These are phyloP conservation scores for Ligustrum vulgare DNA, from an alignment of 257 asterid species.

Conservation along the genomic window DNA sequence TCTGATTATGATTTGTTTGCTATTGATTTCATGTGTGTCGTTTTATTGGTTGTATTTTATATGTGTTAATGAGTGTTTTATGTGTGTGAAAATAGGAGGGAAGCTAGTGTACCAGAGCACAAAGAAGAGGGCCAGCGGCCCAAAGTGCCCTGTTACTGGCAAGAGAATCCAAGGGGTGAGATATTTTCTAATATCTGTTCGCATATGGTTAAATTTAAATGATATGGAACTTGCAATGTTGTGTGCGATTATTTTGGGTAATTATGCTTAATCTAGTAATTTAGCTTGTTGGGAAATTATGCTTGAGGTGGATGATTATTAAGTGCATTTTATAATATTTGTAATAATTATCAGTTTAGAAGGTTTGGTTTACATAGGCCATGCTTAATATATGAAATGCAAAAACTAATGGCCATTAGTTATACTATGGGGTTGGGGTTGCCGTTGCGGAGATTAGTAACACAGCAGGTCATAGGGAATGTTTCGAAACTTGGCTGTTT, in stretches of 20 bases:
- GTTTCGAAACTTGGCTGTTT: not conserved
- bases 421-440: not conserved
- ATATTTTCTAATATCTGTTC: not conserved
- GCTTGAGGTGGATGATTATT: not conserved
- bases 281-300: not conserved
- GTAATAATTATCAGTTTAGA: not conserved
- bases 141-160: constrained; percentile 84
- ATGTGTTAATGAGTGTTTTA: not conserved
- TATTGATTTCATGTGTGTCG: not conserved
- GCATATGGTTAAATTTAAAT: not conserved
- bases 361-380: not conserved
- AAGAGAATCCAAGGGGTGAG: constrained; percentile 85
- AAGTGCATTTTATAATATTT: not conserved
- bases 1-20: not conserved
- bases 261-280: not conserved
- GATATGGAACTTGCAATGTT: not conserved
- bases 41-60: not conserved
- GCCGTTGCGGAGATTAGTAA: not conserved
- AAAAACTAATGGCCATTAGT: not conserved
- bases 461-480: not conserved
- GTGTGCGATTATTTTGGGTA: not conserved
- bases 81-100: constrained; percentile 47
- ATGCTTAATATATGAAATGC: not conserved
- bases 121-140: constrained; percentile 80
- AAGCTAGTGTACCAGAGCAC: constrained; percentile 77